Percentiles rank a stretch among this genome's conserved stretches.
These are phyloP conservation scores for Endocalyx cinctus DNA, from an alignment of 2,329 filamentous ascomycete genomes.

Conservation along the genomic window DNA sequence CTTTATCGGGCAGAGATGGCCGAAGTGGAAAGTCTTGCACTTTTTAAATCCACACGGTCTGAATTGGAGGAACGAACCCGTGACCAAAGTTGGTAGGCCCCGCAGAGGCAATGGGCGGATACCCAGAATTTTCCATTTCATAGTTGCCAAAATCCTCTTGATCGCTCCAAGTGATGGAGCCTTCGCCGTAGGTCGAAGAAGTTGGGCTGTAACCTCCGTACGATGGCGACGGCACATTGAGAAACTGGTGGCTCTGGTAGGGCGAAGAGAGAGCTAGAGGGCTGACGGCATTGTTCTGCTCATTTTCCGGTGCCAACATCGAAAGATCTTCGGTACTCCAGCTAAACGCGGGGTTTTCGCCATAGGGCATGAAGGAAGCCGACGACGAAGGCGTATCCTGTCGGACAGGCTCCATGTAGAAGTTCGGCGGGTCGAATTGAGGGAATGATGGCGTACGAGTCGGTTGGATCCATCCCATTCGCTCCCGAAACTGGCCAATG, in stretches of 20 bases:
- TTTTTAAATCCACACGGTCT: slow-evolving; percentile 56
- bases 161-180: slow-evolving; percentile 61
- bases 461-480: slow-evolving; percentile 64
- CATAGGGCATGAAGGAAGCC: slow-evolving; percentile 47
- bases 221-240: slow-evolving; percentile 59
- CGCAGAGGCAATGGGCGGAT: slow-evolving; percentile 40
- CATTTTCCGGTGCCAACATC: slow-evolving; percentile 45
- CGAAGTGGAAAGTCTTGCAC: slow-evolving; percentile 34
- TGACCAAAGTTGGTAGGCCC: slow-evolving; percentile 42
- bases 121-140: slow-evolving; percentile 40
- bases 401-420: slow-evolving; percentile 38
- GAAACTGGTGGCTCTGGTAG: slow-evolving; percentile 51
- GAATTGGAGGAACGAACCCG: slow-evolving; percentile 61
- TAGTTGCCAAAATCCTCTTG: slow-evolving; percentile 51
- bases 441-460: slow-evolving; percentile 57
- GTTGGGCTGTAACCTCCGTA: slow-evolving; percentile 58
- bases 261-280: slow-evolving; percentile 54
- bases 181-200: slow-evolving; percentile 56
- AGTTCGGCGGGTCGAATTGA: slow-evolving; percentile 54
- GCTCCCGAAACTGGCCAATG: slow-evolving; percentile 62
- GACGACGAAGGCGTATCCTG: slow-evolving; percentile 38
- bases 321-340: slow-evolving; percentile 62
- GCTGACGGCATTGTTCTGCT: slow-evolving; percentile 45
- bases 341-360: slow-evolving; percentile 53
- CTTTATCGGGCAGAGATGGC: slow-evolving; percentile 31